Conservation (phyloP, 140 eudicot genomes). For the Artemisia princeps region DNA sequence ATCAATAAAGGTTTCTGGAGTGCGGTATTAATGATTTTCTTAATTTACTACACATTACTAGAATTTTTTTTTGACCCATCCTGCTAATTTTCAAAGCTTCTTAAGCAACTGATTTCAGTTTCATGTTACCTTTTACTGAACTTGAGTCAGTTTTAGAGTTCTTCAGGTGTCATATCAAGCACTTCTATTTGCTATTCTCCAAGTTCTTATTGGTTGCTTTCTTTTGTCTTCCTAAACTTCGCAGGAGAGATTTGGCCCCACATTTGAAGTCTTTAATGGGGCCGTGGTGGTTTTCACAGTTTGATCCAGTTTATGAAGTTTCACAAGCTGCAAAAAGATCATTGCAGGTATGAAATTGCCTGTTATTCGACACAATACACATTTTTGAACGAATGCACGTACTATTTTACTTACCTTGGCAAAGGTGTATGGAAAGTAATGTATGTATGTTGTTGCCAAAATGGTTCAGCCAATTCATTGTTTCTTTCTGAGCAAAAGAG, state of each 20-base stretch:
- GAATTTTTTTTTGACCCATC: too few species aligned
- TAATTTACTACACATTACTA: background rate
- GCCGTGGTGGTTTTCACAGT: slow-evolving; percentile 99
- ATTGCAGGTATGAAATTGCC: slow-evolving; percentile 52
- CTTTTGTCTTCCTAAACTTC: slow-evolving; percentile 6
- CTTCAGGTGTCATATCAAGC: slow-evolving; percentile 10
- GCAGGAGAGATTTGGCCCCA: slow-evolving; percentile 88
- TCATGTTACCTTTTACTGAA: background rate
- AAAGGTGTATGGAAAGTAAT: background rate
- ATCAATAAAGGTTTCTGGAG: slow-evolving; percentile 2
- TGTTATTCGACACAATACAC: slow-evolving; percentile 8
- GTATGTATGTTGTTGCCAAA: background rate
- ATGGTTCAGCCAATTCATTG: background rate
- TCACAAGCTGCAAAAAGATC: slow-evolving; percentile 90
- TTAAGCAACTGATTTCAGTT: too few species aligned
- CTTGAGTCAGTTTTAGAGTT: background rate
- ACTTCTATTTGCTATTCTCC: slow-evolving; percentile 12
- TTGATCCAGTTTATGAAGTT: slow-evolving; percentile 81
- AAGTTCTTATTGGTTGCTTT: slow-evolving; percentile 10
- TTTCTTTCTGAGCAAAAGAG: background rate
- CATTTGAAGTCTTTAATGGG: slow-evolving; percentile 90
- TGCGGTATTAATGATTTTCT: background rate
- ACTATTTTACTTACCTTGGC: slow-evolving; percentile 15
- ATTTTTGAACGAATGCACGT: background rate
- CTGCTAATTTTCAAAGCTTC: too few species aligned